Evolutionary conservation across 192 early-diverging fungal genomes (phyloP).

Genomic region (Coemansia sp.): DNA sequence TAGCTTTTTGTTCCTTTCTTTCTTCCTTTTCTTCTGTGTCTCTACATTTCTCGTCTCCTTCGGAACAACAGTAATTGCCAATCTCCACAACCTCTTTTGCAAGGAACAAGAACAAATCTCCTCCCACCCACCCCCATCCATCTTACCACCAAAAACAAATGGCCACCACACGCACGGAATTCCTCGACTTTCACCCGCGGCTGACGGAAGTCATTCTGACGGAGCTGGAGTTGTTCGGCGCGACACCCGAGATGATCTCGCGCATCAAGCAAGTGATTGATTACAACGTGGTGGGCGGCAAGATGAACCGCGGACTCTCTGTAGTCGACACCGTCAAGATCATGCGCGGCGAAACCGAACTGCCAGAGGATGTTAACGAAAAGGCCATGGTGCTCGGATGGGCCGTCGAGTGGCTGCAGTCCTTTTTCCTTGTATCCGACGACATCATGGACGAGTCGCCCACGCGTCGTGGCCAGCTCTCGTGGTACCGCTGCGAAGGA

Average conservation of each 20-base stretch:
- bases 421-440: conserved; percentile 96
- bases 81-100: not conserved
- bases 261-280: conserved; percentile 69
- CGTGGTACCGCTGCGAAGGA: conserved; percentile 88
- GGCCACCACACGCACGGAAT: conserved; percentile 56
- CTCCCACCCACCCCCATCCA: not conserved
- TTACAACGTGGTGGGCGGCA: conserved; percentile 71
- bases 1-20: not conserved
- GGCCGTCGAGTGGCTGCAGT: conserved; percentile 97
- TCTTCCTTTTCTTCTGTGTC: not conserved
- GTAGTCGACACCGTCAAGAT: conserved; percentile 88
- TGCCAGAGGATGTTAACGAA: conserved; percentile 79
- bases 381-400: conserved; percentile 92
- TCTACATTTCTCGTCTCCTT: not conserved
- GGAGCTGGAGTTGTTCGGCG: conserved; percentile 69
- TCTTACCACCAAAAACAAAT: conserved; percentile 6
- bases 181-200: conserved; percentile 73
- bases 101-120: not conserved
- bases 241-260: conserved; percentile 65
- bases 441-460: conserved; percentile 98
- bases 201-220: conserved; percentile 73
- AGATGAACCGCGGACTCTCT: conserved; percentile 97
- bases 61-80: not conserved
- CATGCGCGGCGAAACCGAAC: conserved; percentile 64
- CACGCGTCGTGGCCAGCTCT: conserved; percentile 94